phyloP scores from a whole-genome alignment of 805 yeast genomes.

The Zygoascus flipseniorum region DNA sequence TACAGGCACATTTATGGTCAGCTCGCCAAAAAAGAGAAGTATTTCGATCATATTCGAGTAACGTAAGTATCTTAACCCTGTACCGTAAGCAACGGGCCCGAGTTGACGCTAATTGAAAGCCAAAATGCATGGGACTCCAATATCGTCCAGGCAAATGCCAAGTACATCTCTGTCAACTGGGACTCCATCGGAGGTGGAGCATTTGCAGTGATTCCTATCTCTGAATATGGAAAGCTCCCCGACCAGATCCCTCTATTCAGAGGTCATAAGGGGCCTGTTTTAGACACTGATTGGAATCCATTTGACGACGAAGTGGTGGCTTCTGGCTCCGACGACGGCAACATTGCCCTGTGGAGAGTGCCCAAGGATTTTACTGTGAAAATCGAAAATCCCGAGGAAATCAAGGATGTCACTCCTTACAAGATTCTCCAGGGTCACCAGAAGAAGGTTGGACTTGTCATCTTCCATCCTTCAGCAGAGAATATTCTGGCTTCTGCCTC shows the following conservation, averaged over 20 bases:
- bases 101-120: slow-evolving; percentile 30
- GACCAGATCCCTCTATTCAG: slow-evolving; percentile 89
- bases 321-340: slow-evolving; percentile 76
- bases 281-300: slow-evolving; percentile 95
- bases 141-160: slow-evolving; percentile 76
- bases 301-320: slow-evolving; percentile 68
- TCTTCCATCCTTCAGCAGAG: slow-evolving; percentile 81
- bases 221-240: slow-evolving; percentile 85
- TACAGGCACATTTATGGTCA: slow-evolving; percentile 96
- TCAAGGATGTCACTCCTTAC: slow-evolving; percentile 62
- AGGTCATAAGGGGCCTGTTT: slow-evolving; percentile 91
- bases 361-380: slow-evolving; percentile 66
- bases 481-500: slow-evolving; percentile 86
- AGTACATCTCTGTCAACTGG: slow-evolving; percentile 83
- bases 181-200: slow-evolving; percentile 97
- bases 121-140: slow-evolving; percentile 97
- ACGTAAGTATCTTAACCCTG: slow-evolving; percentile 24
- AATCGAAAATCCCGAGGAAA: slow-evolving; percentile 33
- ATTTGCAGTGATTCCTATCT: slow-evolving; percentile 82
- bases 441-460: slow-evolving; percentile 88
- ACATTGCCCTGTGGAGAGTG: slow-evolving; percentile 78
- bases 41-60: slow-evolving; percentile 54
- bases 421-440: slow-evolving; percentile 76
- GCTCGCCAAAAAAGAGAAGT: slow-evolving; percentile 59
- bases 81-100: background rate